Percentiles rank a stretch among this genome's conserved stretches.
Evolutionary conservation across 2,329 filamentous ascomycete species (phyloP).

Genomic region (Aspergillus clavatus): DNA sequence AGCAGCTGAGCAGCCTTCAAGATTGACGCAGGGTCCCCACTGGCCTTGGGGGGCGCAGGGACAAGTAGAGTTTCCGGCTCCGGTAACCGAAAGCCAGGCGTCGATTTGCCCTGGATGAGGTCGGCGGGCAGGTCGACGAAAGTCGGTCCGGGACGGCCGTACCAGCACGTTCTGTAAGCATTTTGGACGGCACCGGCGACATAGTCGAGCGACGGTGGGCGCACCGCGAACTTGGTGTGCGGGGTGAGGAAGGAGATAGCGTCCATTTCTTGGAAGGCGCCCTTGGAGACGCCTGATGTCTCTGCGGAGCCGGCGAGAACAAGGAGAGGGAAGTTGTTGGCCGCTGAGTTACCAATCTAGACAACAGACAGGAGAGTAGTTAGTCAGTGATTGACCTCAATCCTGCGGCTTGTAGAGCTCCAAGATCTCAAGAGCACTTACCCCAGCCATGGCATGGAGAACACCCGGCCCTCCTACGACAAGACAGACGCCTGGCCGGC

Average conservation of each 20-base stretch:
- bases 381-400: too few species aligned
- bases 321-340: constrained; percentile 53
- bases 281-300: constrained; percentile 48
- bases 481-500: constrained; percentile 52
- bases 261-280: constrained; percentile 56
- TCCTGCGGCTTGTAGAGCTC: too few species aligned
- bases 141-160: constrained; percentile 49
- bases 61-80: constrained; percentile 30
- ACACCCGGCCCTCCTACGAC: constrained; percentile 58
- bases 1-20: constrained; percentile 42
- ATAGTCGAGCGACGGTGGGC: constrained; percentile 43
- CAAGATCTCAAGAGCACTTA: constrained; percentile 25
- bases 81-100: constrained; percentile 16
- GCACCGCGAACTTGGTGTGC: constrained; percentile 50
- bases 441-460: constrained; percentile 54
- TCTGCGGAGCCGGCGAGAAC: constrained; percentile 53
- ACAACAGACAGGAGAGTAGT: background rate
- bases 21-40: constrained; percentile 43
- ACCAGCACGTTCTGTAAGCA: constrained; percentile 51
- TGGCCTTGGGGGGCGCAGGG: constrained; percentile 40
- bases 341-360: constrained; percentile 47
- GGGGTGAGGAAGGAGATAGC: constrained; percentile 50
- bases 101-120: constrained; percentile 44
- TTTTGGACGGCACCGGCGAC: constrained; percentile 46
- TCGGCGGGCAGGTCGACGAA: constrained; percentile 56